These are phyloP conservation scores for Chaetothyriales sp. DNA, from an alignment of 2,329 filamentous ascomycete genomes.

Conservation along the genomic window DNA sequence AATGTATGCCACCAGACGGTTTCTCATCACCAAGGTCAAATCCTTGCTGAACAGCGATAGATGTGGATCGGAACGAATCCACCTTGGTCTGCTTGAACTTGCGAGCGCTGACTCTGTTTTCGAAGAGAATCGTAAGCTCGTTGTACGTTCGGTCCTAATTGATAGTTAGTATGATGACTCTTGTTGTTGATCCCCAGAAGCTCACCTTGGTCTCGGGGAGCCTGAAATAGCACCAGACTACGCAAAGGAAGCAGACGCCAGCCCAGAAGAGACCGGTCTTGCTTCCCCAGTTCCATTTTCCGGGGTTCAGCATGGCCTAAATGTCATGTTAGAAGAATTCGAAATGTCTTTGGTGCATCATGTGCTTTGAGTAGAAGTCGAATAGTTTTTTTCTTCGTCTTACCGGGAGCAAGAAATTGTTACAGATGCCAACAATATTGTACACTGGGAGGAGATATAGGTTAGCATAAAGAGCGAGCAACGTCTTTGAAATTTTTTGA, in stretches of 20 bases:
- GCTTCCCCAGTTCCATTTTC: conserved; percentile 25
- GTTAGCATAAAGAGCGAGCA: neutral
- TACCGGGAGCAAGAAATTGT: neutral
- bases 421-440: conserved; percentile 30
- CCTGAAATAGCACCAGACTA: conserved; percentile 32
- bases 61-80: conserved; percentile 20
- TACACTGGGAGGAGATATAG: conserved; percentile 23
- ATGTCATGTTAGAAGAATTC: conserved; percentile 22
- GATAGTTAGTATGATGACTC: neutral
- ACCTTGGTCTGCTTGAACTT: conserved; percentile 26
- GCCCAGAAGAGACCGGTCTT: conserved; percentile 32
- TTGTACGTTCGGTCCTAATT: conserved; percentile 25
- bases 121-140: conserved; percentile 33
- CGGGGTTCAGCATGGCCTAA: conserved; percentile 22
- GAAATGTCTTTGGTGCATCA: conserved; percentile 4
- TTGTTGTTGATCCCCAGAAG: neutral
- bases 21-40: neutral
- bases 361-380: neutral
- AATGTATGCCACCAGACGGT: neutral
- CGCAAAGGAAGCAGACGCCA: conserved; percentile 22
- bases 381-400: neutral
- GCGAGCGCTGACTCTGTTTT: conserved; percentile 25
- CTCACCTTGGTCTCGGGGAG: conserved; percentile 27
- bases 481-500: conserved; percentile 22
- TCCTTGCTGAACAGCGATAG: neutral